Base-by-base conservation (phyloP, 1,139 yeast genomes). In the Saccharomyces hybrid region DNA sequence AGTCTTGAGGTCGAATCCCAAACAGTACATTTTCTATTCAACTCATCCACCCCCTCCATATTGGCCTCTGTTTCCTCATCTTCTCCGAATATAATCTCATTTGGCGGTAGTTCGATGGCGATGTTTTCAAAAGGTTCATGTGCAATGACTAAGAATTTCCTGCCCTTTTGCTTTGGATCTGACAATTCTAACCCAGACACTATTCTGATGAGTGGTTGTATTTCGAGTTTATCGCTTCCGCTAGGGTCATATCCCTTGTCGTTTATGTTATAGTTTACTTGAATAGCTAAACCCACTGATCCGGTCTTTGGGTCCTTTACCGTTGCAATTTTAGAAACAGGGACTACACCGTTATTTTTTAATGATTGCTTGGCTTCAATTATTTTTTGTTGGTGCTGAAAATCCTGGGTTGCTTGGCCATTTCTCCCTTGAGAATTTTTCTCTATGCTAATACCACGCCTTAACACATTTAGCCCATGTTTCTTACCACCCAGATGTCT, bases 121-220 rank as follows among this genome's bases (percentile, higher is more conserved):
- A 82, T 70, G 61, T 80, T 83, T 53, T 82, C 84, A 65, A 82
- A 84, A 1, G 88, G 88, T 63, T 83, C 88, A 7, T 80, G 84
- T 11, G 83, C 76, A 0, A 83, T 65, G 16, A 83, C 80, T 56
- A 84, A 62, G 61, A 77, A 82, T 61, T 80, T 85, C 60, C 72
- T 60, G 57, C 70, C 63, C 54, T 75, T 71, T 41, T 72, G 70
- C 2, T 60, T 57, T 25, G 68, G 70, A 1, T 70, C 60, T 1
- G 76, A 66, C 31, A 82, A 74, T 65, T 84, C 88, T 57, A 76
- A 76, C 54, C 78, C 77, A 5, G 84, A 77, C 76, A 82, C 77
- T 47, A 83, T 66, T 42, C 86, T 70, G 59, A 80, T 80, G 56
- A 74, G 70, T 4, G 89, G 88, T 54, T 61, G 56, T 32, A 34